Evolutionary conservation across 1,139 yeast genomes (phyloP), one percentile per base, ranked within the genome.

Genomic region (Casaregolazyma lundiana): DNA sequence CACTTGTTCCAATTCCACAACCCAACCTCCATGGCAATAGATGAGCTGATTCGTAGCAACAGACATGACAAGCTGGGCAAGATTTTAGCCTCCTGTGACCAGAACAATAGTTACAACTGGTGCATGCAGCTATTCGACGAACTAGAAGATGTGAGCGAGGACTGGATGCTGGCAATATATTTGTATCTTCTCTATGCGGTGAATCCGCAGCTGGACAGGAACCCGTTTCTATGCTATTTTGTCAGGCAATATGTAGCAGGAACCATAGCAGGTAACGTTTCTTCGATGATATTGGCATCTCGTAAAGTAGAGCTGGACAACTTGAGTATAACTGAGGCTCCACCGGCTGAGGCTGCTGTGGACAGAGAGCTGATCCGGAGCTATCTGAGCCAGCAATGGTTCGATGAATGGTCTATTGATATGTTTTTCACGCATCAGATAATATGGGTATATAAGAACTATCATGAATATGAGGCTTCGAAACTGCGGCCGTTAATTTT

Each of bases 211-310:
- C 37, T 49, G 18, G 41, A 29, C 9, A 40, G 11, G n/a, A 52
- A 50, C 34, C 55, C 55, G 7, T 52, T 49, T 43, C 24, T 51
- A 18, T 29, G 47, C 35, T 50, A 49, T 34, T 47, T 50, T 38
- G 44, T 49, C 7, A 9, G 35, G 2, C 39, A 43, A 15, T 37
- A 43, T 30, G 35, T 19, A 16, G 13, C 26, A 7, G 38, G 45
- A 24, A 38, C 34, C n/a, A 5, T 11, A 9, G 17, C 45, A 11
- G 29, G 29, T 2, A 29, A 18, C 3, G 18, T 40, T 17, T 29
- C 43, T 7, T 20, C 35, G 3, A 9, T 40, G 29, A 40, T 40
- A 19, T 15, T 40, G 13, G 17, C 41, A 15, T 22, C n/a, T 13
- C 26, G 20, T 22, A 38, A 15, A 8, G 26, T 21, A 9, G 34